A percentile compares a stretch with the other conserved stretches of the same genome.
Evolutionary conservation across 2,329 filamentous ascomycete species (phyloP).

Genomic region (Phialophora chinensis): DNA sequence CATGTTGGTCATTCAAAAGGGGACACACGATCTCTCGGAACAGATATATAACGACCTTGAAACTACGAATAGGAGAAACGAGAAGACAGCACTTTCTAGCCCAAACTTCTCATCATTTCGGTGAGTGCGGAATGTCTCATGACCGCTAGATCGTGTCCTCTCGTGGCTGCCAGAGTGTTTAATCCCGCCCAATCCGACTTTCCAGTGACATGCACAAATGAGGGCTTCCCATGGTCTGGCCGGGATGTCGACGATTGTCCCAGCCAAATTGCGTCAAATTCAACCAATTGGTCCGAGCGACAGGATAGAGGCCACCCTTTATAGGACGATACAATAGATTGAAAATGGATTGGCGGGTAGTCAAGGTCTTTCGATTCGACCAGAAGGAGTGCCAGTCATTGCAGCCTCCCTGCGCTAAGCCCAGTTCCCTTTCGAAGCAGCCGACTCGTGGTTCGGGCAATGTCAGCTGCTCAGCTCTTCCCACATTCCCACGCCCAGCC

Average conservation of each 20-base stretch:
- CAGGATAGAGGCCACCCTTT: neutral
- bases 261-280: neutral
- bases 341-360: neutral
- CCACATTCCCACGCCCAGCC: neutral
- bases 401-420: neutral
- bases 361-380: neutral
- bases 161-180: neutral
- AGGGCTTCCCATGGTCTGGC: neutral
- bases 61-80: neutral
- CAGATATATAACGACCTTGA: neutral
- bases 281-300: neutral
- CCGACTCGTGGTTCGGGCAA: neutral
- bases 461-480: conserved; percentile 10
- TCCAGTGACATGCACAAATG: neutral
- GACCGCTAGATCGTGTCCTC: no score
- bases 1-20: neutral
- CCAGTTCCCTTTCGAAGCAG: neutral
- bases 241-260: neutral
- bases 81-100: neutral
- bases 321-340: neutral
- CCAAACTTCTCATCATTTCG: neutral
- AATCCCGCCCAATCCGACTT: neutral
- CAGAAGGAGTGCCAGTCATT: neutral
- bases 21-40: neutral
- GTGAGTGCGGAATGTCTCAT: neutral